Percentiles rank a stretch among this genome's conserved stretches.
These are phyloP conservation scores for Puccinellia tenuiflora DNA, from an alignment of 176 grass and related monocot species.

Conservation along the genomic window DNA sequence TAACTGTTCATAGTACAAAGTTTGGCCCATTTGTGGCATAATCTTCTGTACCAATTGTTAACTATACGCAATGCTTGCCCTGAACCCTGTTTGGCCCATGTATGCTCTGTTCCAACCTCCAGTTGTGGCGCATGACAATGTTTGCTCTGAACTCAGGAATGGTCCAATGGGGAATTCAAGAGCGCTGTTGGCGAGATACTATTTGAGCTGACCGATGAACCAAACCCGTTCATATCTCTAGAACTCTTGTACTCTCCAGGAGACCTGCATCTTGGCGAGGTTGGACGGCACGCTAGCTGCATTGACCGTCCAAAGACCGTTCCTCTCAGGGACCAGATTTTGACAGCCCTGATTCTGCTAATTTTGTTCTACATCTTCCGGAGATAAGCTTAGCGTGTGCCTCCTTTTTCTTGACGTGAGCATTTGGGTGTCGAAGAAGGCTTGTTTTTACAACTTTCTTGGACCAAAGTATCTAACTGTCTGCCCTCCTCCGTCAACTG, in stretches of 20 bases:
- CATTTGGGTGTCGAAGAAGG: slow-evolving; percentile 7
- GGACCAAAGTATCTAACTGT: not conserved
- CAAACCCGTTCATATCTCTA: slow-evolving; percentile 50
- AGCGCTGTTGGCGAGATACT: slow-evolving; percentile 56
- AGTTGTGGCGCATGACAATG: not conserved
- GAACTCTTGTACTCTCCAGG: slow-evolving; percentile 64
- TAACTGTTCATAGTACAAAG: not conserved
- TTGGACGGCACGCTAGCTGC: slow-evolving; percentile 10
- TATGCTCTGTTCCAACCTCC: not conserved
- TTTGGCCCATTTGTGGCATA: not conserved
- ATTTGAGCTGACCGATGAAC: slow-evolving; percentile 52
- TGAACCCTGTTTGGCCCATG: slow-evolving; percentile 14
- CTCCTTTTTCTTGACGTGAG: not conserved
- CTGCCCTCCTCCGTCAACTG: not conserved
- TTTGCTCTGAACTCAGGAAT: slow-evolving; percentile 54
- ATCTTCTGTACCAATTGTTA: not conserved
- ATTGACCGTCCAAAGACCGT: slow-evolving; percentile 37
- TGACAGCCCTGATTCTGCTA: slow-evolving; percentile 41
- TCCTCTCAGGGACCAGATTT: slow-evolving; percentile 63
- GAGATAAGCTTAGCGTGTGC: not conserved
- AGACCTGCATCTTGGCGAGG: slow-evolving; percentile 22
- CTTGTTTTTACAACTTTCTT: slow-evolving; percentile 33
- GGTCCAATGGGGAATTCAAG: slow-evolving; percentile 65
- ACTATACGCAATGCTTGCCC: not conserved
- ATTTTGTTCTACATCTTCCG: slow-evolving; percentile 47